These are phyloP conservation scores for Logfia minima DNA, from an alignment of 129 eudicot species.

Conservation along the genomic window DNA sequence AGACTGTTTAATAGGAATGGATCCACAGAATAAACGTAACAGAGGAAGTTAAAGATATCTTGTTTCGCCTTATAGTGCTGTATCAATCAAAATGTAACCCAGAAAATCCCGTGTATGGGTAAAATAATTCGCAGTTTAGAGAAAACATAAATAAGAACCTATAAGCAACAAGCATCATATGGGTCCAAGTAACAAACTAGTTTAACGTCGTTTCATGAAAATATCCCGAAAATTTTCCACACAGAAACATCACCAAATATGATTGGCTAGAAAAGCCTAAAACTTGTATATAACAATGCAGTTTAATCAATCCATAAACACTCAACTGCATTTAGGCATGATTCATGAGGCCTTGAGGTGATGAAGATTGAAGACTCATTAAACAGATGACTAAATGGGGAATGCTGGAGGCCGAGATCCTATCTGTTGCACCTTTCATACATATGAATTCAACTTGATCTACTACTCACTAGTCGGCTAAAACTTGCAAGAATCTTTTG, in stretches of 20 bases:
- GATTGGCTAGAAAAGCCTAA: neutral
- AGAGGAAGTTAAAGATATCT: neutral
- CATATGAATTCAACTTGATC: neutral
- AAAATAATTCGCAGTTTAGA: neutral
- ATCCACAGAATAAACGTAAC: too few species aligned
- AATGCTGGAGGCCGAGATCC: neutral
- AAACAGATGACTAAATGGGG: neutral
- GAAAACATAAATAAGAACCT: neutral
- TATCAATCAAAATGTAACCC: neutral
- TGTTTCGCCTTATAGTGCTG: neutral
- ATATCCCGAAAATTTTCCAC: neutral
- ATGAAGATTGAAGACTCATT: neutral
- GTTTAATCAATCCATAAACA: neutral
- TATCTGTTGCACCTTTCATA: slow-evolving; percentile 1
- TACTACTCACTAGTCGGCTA: neutral
- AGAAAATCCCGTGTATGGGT: neutral
- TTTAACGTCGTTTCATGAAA: neutral
- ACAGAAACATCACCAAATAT: neutral
- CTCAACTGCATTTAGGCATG: neutral
- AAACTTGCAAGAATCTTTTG: neutral
- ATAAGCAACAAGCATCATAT: neutral
- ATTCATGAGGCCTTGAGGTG: neutral
- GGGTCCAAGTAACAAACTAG: neutral
- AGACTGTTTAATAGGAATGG: too few species aligned
- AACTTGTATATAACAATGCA: neutral